phyloP scores from a whole-genome alignment of 805 yeast genomes.

The Saccharomycopsis fermentans region DNA sequence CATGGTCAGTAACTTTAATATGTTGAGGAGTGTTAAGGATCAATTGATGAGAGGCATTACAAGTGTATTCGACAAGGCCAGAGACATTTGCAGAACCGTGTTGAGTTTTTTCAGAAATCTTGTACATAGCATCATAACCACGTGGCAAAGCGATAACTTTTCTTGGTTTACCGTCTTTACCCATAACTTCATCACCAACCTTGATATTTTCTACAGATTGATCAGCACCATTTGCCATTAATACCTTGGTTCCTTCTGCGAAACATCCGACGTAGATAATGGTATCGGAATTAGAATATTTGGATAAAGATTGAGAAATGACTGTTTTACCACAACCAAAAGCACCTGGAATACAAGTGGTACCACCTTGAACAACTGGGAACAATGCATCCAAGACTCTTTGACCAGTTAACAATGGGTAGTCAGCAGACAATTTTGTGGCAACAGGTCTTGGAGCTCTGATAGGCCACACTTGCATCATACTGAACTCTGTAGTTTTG shows the following conservation, averaged over 20 bases:
- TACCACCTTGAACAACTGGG: constrained; percentile 99
- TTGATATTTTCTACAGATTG: constrained; percentile 27
- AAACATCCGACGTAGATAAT: constrained; percentile 83
- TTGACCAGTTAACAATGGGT: constrained; percentile 96
- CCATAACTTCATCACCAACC: constrained; percentile 33
- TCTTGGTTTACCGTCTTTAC: constrained; percentile 34
- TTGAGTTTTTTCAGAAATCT: constrained; percentile 26
- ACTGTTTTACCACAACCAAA: constrained; percentile 99
- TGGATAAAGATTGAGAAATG: constrained; percentile 93
- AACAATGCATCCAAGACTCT: constrained; percentile 95
- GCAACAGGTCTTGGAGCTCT: constrained; percentile 99
- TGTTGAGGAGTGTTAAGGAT: constrained; percentile 30
- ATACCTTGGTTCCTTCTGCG: constrained; percentile 32
- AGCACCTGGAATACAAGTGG: constrained; percentile 99
- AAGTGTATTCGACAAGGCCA: constrained; percentile 22
- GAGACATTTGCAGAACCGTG: constrained; percentile 18
- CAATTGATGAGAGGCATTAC: constrained; percentile 32
- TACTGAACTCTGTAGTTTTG: constrained; percentile 63
- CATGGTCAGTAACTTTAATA: constrained; percentile 15
- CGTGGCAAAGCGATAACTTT: constrained; percentile 32
- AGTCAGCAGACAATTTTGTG: constrained; percentile 84
- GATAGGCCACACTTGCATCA: constrained; percentile 99
- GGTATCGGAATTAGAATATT: constrained; percentile 94
- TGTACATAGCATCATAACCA: constrained; percentile 35
- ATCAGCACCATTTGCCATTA: constrained; percentile 35